Conservation (phyloP, 202 grass and related monocot species). For the Digitaria exilis region DNA sequence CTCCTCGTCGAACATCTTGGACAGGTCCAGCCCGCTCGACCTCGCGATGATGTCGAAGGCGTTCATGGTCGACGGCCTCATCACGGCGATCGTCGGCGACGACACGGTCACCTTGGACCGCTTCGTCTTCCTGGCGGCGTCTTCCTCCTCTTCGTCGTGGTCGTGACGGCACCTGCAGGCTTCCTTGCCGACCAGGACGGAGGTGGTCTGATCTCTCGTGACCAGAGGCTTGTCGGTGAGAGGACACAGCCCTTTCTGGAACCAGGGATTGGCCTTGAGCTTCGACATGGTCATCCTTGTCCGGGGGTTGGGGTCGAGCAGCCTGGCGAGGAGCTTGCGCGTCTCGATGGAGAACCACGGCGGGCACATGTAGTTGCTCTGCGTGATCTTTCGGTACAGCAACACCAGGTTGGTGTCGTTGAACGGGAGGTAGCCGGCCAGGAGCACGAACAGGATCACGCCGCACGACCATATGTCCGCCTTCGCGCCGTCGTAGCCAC, state of each 20-base stretch:
- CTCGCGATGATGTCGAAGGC: constrained; percentile 68
- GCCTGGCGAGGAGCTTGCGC: constrained; percentile 49
- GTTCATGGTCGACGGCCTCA: constrained; percentile 50
- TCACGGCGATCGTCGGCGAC: constrained; percentile 15
- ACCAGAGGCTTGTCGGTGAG: not conserved
- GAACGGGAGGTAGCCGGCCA: constrained; percentile 54
- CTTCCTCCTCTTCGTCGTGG: not conserved
- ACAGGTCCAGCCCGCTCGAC: constrained; percentile 56
- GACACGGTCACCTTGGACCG: constrained; percentile 44
- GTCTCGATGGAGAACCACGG: constrained; percentile 59
- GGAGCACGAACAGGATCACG: constrained; percentile 59
- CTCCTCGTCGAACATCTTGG: constrained; percentile 55
- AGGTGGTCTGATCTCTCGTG: not conserved
- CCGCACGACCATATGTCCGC: constrained; percentile 64
- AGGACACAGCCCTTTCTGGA: constrained; percentile 25
- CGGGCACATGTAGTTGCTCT: constrained; percentile 56
- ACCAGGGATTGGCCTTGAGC: constrained; percentile 42
- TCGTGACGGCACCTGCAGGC: constrained; percentile 10
- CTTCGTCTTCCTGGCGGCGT: constrained; percentile 34
- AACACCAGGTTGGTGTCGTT: constrained; percentile 39
- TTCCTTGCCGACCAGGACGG: not conserved
- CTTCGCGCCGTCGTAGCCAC: constrained; percentile 57
- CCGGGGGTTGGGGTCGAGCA: constrained; percentile 61
- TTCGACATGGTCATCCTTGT: constrained; percentile 48
- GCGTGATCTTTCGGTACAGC: constrained; percentile 53